Percentiles rank a stretch among this genome's conserved stretches.
These are phyloP conservation scores for Suillus alpinus DNA, from an alignment of 768 basidiomycete genomes.

Conservation along the genomic window DNA sequence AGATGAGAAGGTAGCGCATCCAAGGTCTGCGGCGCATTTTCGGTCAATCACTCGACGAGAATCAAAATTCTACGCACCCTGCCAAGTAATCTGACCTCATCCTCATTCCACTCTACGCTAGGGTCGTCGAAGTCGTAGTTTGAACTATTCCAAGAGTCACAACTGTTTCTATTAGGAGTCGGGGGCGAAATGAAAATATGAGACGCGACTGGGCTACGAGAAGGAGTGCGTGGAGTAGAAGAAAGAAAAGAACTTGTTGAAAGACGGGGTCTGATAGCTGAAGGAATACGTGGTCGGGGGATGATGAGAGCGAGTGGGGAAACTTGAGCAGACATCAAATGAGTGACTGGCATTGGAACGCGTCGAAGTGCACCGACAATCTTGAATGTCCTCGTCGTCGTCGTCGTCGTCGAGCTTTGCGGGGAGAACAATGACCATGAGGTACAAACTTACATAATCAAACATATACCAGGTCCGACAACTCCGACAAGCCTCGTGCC, in stretches of 20 bases:
- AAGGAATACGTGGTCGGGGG: conserved; percentile 47
- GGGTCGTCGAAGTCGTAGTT: conserved; percentile 61
- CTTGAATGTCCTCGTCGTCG: neutral
- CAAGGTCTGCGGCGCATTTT: conserved; percentile 52
- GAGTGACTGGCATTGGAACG: conserved; percentile 48
- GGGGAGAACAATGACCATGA: neutral
- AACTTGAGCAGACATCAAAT: conserved; percentile 43
- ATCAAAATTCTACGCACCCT: conserved; percentile 45
- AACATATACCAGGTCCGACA: neutral
- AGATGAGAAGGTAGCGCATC: conserved; percentile 81
- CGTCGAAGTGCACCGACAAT: neutral
- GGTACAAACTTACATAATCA: neutral
- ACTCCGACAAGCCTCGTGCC: neutral
- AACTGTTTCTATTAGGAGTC: conserved; percentile 55
- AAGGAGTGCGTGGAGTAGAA: conserved; percentile 58
- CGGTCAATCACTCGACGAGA: neutral
- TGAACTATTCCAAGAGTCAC: conserved; percentile 84
- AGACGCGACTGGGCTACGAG: conserved; percentile 50
- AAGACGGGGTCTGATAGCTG: conserved; percentile 47
- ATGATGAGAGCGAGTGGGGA: conserved; percentile 60
- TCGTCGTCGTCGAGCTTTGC: neutral
- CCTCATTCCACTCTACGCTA: conserved; percentile 71
- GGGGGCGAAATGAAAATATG: conserved; percentile 48
- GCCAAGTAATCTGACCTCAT: conserved; percentile 64
- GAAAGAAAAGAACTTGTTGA: conserved; percentile 34